These are phyloP conservation scores for Raphanus raphanistrum DNA, from an alignment of 345 rosid genomes.

Conservation along the genomic window DNA sequence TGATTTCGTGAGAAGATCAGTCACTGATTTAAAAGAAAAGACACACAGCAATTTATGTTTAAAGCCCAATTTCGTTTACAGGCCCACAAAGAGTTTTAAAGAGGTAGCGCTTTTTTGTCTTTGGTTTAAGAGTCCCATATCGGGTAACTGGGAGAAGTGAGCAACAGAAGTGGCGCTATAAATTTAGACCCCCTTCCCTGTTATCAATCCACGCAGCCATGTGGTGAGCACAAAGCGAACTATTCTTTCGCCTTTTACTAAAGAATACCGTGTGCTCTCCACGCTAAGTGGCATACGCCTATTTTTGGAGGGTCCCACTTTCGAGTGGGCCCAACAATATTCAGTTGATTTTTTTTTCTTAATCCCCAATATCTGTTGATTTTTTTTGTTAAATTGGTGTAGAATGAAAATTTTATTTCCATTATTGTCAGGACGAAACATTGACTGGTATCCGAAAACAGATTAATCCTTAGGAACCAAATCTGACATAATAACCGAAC, in stretches of 20 bases:
- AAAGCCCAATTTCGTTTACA: background rate
- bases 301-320: constrained; percentile 39
- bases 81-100: background rate
- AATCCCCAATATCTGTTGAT: too few species aligned
- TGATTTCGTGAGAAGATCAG: background rate
- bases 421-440: background rate
- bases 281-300: constrained; percentile 33
- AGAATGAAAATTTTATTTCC: background rate
- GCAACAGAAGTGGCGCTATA: background rate
- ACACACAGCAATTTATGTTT: background rate
- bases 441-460: background rate
- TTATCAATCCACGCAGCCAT: constrained; percentile 12
- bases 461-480: background rate
- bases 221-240: constrained; percentile 38
- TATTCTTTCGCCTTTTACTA: constrained; percentile 45
- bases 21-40: background rate
- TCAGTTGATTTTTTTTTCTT: background rate
- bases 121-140: background rate
- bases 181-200: background rate
- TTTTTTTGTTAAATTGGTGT: background rate
- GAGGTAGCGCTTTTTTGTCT: background rate
- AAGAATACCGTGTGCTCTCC: constrained; percentile 41
- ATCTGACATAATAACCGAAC: background rate
- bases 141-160: background rate
- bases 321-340: background rate